Base-by-base conservation (phyloP, 441 rosid genomes). In the Euphorbia celastroides region DNA sequence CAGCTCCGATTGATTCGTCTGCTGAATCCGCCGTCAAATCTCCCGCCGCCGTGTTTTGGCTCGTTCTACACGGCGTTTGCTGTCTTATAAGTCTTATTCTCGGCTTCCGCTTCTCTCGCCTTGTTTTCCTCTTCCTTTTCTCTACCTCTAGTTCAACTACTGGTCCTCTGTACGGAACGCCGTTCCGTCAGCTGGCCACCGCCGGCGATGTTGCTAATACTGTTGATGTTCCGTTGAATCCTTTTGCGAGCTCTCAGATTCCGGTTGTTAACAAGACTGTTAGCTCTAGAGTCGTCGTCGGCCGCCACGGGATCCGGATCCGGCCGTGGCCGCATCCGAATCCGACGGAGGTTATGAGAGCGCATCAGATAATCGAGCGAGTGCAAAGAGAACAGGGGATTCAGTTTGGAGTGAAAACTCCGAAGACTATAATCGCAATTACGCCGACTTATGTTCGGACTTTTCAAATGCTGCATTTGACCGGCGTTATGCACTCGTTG, bases 241-340 rank as follows among this genome's bases (percentile, higher is more conserved):
- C 73, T 4, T 31, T 19, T 31, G 30, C 13, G 5, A 69, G 64
- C 59, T 77, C 64, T 16, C 22, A 62, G 16, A 13, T 65, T 11
- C 74, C 82, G 27, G 50, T 36, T 0, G 2, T 32, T 9, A 79
- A 74, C 73, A 80, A 60, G 26, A 81, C 87, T 41, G 60, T 71
- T 52, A 68, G 77, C 66, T 88, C 97, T 8, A 74, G 97, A 28
- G 98, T 95, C 14, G 86, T 90, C 8, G 99, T 92, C 0, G 99
- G 99, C 14, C 85, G 99, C 46, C 99, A 95, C 57, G 99, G 99
- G 85, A 95, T 95, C 86, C 90, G 97, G 87, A 92, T 95, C 88
- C 94, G 99, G 56, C 96, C 98, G 1, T 92, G 97, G 98, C 99
- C 99, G 14, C 99, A 92, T 56, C 99, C 99, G 42, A 76, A 90